Evolutionary conservation across 352 stramenopile genomes (phyloP), one percentile per base, ranked within the genome.

Genomic region (Phytophthora citrophthora): DNA sequence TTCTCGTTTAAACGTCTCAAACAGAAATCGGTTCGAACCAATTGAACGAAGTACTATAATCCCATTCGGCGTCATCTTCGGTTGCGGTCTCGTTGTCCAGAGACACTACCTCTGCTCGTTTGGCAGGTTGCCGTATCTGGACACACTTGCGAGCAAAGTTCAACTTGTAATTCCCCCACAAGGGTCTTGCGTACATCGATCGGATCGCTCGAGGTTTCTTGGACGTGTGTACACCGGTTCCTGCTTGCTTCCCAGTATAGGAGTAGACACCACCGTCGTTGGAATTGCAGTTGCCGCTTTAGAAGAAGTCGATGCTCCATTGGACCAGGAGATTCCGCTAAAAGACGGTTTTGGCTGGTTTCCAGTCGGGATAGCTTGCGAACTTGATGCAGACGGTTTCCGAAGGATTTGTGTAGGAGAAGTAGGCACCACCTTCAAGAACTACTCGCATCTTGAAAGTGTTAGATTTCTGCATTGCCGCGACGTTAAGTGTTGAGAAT

Each of bases 271-370:
- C 29, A 4, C 39, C 38, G 18, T 64, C 20, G 10, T 40, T 58
- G 18, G 20, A 36, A 23, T 43, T 32, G 31, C 58, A 60, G 7
- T 46, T 29, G 12, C 39, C 16, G n/a, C 34, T 51, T 11, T 60
- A 12, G 38, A 41, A 66, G 23, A 66, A 61, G 10, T 59, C 24
- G 40, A 66, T 18, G n/a, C 16, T 61, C 50, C 49, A 31, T 9
- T 60, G 44, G 15, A 11, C 49, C 11, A 48, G 58, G 23, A 66
- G 29, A 27, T 66, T 54, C 13, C 24, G 15, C 56, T 36, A 64
- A 12, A 39, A 16, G 24, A 64, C n/a, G n/a, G n/a, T n/a, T n/a
- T n/a, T n/a, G n/a, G n/a, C 36, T 1, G 34, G 13, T 18, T 59
- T 18, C 58, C 58, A 66, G 49, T 52, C 38, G 23, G 11, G 6